Evolutionary conservation across 192 early-diverging fungal species (phyloP).

Genomic region (Pilaira anomala): DNA sequence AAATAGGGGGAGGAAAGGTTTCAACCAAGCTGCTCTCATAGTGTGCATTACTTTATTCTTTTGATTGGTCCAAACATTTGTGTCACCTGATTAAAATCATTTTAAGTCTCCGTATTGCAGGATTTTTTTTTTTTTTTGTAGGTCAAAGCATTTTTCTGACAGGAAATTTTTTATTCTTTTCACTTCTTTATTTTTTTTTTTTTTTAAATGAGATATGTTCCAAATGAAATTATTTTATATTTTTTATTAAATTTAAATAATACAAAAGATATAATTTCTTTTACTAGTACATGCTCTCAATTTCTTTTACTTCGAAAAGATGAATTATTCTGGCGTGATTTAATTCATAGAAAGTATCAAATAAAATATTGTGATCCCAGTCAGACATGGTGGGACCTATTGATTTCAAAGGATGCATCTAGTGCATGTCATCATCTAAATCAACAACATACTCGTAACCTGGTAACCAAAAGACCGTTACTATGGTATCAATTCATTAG

Average conservation of each 20-base stretch:
- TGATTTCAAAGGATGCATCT: not conserved
- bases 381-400: constrained; percentile 1
- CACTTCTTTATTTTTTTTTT: not conserved
- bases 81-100: not conserved
- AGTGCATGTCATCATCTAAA: constrained; percentile 1
- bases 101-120: not conserved
- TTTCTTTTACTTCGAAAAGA: not conserved
- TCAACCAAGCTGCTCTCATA: no score
- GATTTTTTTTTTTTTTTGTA: not conserved
- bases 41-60: not conserved
- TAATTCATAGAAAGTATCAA: constrained; percentile 2
- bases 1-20: not conserved
- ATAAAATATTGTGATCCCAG: constrained; percentile 1
- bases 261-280: not conserved
- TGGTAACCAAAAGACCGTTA: not conserved
- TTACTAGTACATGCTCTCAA: not conserved
- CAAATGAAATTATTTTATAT: constrained; percentile 11
- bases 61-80: not conserved
- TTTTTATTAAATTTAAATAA: not conserved
- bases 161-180: not conserved
- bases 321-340: constrained; percentile 4
- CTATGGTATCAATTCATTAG: not conserved
- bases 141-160: not conserved
- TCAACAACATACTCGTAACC: not conserved
- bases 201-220: not conserved